Evolutionary conservation across 2,329 filamentous ascomycete species (phyloP), one percentile per base, ranked within the genome.

Genomic region (Ascochyta pisi): DNA sequence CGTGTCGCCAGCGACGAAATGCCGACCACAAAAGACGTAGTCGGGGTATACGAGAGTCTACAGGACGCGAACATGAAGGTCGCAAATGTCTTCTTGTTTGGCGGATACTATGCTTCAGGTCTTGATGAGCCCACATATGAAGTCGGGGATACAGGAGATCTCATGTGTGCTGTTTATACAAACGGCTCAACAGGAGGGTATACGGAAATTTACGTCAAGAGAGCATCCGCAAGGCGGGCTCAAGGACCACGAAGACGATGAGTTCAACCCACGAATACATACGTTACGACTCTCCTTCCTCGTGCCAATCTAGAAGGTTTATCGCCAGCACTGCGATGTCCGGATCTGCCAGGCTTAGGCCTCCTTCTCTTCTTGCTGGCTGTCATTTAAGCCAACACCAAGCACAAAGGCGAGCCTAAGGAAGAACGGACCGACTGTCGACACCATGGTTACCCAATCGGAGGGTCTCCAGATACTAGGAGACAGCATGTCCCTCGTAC

Each of bases 381-480:
- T 50, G 66, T 13, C 41, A 31, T n/a, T 47, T 42, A 75, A 62
- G 12, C 74, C 77, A 42, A 76, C 49, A 2, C 70, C 74, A 40
- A 70, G 29, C 59, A 79, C 55, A 54, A 79, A 78, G 2, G 63
- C 69, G 15, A 68, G n/a, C 44, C 77, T 71, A 57, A 77, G 51
- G 5, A 62, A 40, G 37, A 71, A 61, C 2, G 75, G 73, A 33
- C 65, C 62, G 39, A 69, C 64, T 24, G 77, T 65, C 49, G 71
- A 68, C 23, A 62, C 55, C 54, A 77, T 65, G 15, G 77, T 76
- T 29, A 78, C 60, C 67, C 69, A 74, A 54, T 79, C 78, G 60
- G 76, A 70, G 19, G 67, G 69, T 23, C 53, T 51, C 78, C 77
- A 79, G 2, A 44, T 37, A 49, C 52, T 23, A 6, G 71, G 60